Evolutionary conservation across 2,329 filamentous ascomycete genomes (phyloP), one percentile per base, ranked within the genome.

Genomic region (Penicillium sp.): DNA sequence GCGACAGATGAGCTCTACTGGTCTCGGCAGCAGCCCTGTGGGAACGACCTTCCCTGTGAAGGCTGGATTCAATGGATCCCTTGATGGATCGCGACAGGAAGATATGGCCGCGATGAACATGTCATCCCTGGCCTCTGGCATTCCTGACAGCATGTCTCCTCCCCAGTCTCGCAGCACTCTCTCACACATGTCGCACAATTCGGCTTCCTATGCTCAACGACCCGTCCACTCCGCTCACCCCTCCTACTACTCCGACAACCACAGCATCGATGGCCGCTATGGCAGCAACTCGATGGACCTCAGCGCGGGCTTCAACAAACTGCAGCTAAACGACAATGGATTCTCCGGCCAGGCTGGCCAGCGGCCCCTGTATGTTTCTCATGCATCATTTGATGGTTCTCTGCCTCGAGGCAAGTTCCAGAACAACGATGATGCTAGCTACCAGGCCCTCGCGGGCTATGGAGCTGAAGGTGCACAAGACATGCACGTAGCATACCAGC

Each of bases 351-450:
- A 69, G 7, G 36, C 50, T 8, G 51, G 50, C 2, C 68, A 63
- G 27, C 67, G 71, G 13, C 65, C 69, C 9, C 31, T 55, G 0
- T 71, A 67, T 51, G 46, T 64, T n/a, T 55, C 61, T 3, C 67
- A 68, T 25, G 61, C 74, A 5, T 73, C 74, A 5, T 67, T 76
- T n/a, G 79, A 82, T 51, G 68, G 71, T n/a, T 68, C 74, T 1
- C 64, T 74, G n/a, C 66, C 70, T n/a, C 61, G 72, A 0, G 73
- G 74, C 48, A 78, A 76, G 50, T 77, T 72, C 24, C 63, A 66
- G n/a, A 53, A 54, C 24, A 38, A 50, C 11, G 68, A 71, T 20
- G 68, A 72, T 7, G 52, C 50, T 13, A 51, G 53, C 20, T 73
- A 68, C 39, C 65, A 69, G 30, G 42, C 58, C 2, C 51, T 65